phyloP scores from a whole-genome alignment of 75 land plant genomes.

The Pinus taeda region DNA sequence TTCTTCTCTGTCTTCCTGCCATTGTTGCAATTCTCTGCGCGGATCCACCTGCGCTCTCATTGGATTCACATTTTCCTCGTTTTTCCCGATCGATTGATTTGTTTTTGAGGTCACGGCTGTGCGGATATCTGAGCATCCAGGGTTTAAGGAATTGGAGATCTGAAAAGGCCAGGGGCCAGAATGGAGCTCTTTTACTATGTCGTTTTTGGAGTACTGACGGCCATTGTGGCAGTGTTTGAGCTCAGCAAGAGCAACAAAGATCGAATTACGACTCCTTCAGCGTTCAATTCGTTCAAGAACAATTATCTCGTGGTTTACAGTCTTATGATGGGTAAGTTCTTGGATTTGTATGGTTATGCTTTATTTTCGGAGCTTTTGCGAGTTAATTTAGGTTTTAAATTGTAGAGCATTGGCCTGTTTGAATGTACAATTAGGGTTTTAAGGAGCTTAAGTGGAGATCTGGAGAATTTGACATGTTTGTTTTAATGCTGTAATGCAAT shows the following conservation, averaged over 20 bases:
- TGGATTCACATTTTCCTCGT: no score
- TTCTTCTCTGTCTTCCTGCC: no score
- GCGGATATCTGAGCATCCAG: background rate
- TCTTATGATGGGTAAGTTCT: slow-evolving; percentile 86
- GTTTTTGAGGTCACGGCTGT: no score
- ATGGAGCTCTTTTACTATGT: slow-evolving; percentile 82
- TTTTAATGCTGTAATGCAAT: no score
- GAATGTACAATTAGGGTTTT: no score
- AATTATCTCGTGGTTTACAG: slow-evolving; percentile 92
- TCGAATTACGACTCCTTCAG: slow-evolving; percentile 57
- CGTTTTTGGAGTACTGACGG: slow-evolving; percentile 58
- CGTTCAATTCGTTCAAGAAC: slow-evolving; percentile 92
- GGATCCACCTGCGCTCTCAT: no score
- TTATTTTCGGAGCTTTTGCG: no score
- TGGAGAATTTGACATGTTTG: no score
- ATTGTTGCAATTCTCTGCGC: no score
- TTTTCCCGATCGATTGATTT: no score
- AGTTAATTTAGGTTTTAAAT: no score
- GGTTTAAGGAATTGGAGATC: background rate
- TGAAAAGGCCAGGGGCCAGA: slow-evolving; percentile 5
- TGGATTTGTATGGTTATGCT: background rate
- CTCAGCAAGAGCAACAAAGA: slow-evolving; percentile 81
- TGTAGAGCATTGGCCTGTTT: no score
- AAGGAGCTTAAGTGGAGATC: background rate
- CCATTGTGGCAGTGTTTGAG: slow-evolving; percentile 72